Evolutionary conservation across 2,329 filamentous ascomycete species (phyloP).

Genomic region (Penicillium sclerotiorum): DNA sequence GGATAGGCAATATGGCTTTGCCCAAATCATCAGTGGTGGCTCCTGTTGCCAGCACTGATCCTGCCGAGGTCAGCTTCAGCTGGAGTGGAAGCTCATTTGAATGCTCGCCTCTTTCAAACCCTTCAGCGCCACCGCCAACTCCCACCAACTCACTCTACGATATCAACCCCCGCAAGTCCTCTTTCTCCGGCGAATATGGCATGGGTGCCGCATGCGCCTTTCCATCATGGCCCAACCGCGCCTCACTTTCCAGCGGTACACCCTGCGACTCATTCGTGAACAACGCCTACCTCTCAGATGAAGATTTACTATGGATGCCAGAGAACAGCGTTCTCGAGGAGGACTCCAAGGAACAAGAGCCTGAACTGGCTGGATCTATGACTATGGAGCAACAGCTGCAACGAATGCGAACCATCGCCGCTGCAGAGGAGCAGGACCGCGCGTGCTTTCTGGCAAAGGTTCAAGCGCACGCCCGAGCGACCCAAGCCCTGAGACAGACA

Average conservation of each 20-base stretch:
- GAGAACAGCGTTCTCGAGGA: constrained; percentile 34
- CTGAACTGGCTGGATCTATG: constrained; percentile 26
- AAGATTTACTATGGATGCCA: constrained; percentile 43
- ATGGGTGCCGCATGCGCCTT: constrained; percentile 47
- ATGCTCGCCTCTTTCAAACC: constrained; percentile 35
- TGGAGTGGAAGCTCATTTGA: constrained; percentile 26
- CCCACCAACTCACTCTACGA: constrained; percentile 43
- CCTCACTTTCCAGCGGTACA: constrained; percentile 38
- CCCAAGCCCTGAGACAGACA: constrained; percentile 40
- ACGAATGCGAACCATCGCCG: constrained; percentile 37
- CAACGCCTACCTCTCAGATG: constrained; percentile 47
- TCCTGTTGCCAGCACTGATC: constrained; percentile 26
- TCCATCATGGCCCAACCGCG: constrained; percentile 48
- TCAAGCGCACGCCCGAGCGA: constrained; percentile 44
- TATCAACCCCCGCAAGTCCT: constrained; percentile 46
- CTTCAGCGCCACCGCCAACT: constrained; percentile 43
- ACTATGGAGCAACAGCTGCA: constrained; percentile 46
- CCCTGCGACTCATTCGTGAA: constrained; percentile 35
- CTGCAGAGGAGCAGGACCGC: constrained; percentile 43
- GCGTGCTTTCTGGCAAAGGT: constrained; percentile 44
- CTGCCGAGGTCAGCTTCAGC: constrained; percentile 24
- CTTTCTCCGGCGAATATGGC: constrained; percentile 42
- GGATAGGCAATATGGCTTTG: constrained; percentile 24
- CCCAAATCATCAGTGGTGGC: constrained; percentile 20
- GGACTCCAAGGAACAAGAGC: constrained; percentile 21